Percentiles rank a stretch among this genome's conserved stretches.
phyloP scores from a whole-genome alignment of 176 grass and related monocot species.

The sorghum (Sorghum bicolor) region DNA sequence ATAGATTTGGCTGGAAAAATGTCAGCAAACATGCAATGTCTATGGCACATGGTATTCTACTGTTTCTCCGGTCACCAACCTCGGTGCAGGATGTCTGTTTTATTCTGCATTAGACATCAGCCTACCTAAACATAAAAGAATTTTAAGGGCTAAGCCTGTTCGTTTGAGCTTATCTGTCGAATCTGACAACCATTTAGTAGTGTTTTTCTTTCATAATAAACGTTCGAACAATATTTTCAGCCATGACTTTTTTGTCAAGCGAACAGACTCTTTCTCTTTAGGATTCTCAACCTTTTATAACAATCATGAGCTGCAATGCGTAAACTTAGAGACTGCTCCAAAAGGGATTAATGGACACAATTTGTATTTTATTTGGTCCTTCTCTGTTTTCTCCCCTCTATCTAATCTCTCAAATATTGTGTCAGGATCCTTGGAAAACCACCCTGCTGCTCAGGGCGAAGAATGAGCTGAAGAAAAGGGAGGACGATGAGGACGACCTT shows the following conservation, averaged over 20 bases:
- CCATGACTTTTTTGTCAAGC: no score
- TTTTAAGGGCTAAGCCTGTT: not conserved
- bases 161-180: no score
- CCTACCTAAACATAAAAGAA: not conserved
- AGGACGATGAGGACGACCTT: conserved; percentile 91
- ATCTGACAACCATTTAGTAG: no score
- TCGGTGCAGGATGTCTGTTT: not conserved
- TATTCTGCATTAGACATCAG: not conserved
- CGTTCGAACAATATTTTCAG: no score
- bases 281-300: not conserved
- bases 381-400: not conserved
- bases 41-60: not conserved
- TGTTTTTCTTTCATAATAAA: no score
- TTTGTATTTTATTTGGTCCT: not conserved
- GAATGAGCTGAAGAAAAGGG: conserved; percentile 86
- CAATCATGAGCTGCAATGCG: not conserved
- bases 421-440: conserved; percentile 98
- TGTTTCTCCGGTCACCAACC: not conserved
- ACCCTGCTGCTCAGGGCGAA: conserved; percentile 86
- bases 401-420: not conserved
- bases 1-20: not conserved
- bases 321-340: not conserved
- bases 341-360: not conserved
- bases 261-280: not conserved
- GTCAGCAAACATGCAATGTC: not conserved